Conservation (phyloP, 2,329 filamentous ascomycete species). For the Cladobotryum mycophilum region DNA sequence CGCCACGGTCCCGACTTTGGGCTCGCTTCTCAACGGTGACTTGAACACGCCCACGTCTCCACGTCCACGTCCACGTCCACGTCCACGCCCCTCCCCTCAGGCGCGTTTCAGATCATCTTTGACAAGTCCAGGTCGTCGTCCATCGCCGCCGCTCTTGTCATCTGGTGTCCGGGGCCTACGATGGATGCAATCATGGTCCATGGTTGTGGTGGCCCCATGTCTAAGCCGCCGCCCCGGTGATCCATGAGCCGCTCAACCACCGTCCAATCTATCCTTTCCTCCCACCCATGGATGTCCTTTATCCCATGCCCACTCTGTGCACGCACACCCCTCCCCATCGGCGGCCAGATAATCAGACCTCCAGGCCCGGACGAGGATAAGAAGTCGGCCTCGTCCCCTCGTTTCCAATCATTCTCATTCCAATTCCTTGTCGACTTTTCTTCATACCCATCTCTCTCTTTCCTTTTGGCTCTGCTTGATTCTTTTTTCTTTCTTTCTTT, state of each 20-base stretch:
- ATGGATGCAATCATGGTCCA: neutral
- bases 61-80: neutral
- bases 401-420: slow-evolving; percentile 18
- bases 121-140: neutral
- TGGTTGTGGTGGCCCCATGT: neutral
- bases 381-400: slow-evolving; percentile 23
- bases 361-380: slow-evolving; percentile 18
- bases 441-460: slow-evolving; percentile 10
- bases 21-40: no score
- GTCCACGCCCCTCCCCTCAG: neutral
- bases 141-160: neutral
- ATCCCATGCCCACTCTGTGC: slow-evolving; percentile 4
- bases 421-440: slow-evolving; percentile 7
- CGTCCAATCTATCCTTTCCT: neutral
- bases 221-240: slow-evolving; percentile 11
- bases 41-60: no score
- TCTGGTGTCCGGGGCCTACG: slow-evolving; percentile 2
- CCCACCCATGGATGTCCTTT: neutral
- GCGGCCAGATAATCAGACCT: slow-evolving; percentile 4
- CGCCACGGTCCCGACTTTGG: no score
- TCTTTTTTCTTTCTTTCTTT: neutral
- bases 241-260: slow-evolving; percentile 11
- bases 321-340: neutral
- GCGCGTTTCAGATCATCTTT: slow-evolving; percentile 9
- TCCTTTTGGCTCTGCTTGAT: slow-evolving; percentile 3